Conservation (phyloP, 192 early-diverging fungal genomes). For the Physocladia obscura region DNA sequence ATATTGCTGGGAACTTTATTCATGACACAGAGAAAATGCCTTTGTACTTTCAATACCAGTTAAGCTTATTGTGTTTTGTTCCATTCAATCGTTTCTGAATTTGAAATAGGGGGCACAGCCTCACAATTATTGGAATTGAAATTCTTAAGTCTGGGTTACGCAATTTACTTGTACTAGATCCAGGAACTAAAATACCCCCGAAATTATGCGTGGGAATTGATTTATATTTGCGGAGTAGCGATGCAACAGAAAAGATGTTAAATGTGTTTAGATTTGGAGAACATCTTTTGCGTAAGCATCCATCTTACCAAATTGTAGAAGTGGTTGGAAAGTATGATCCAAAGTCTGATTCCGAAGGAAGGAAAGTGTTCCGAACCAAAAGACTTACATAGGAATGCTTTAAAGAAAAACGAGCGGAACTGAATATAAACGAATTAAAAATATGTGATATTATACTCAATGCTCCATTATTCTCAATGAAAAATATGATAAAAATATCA, state of each 20-base stretch:
- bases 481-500: no score
- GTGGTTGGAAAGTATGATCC: no score
- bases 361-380: no score
- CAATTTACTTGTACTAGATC: constrained; percentile 16
- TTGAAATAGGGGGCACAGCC: neutral
- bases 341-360: no score
- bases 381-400: no score
- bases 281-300: no score
- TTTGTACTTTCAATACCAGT: constrained; percentile 27
- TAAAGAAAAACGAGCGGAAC: no score
- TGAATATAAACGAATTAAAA: no score
- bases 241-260: neutral
- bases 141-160: neutral
- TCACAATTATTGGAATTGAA: constrained; percentile 19
- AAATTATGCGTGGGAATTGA: neutral
- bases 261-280: constrained; percentile 4
- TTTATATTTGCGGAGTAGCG: neutral
- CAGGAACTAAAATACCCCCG: neutral
- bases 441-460: no score
- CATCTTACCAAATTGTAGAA: no score
- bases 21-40: constrained; percentile 11
- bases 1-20: neutral
- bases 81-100: neutral
- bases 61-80: neutral
- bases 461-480: no score